phyloP scores from a whole-genome alignment of 1,139 yeast genomes.

The Saccharomycopsis hybrid region DNA sequence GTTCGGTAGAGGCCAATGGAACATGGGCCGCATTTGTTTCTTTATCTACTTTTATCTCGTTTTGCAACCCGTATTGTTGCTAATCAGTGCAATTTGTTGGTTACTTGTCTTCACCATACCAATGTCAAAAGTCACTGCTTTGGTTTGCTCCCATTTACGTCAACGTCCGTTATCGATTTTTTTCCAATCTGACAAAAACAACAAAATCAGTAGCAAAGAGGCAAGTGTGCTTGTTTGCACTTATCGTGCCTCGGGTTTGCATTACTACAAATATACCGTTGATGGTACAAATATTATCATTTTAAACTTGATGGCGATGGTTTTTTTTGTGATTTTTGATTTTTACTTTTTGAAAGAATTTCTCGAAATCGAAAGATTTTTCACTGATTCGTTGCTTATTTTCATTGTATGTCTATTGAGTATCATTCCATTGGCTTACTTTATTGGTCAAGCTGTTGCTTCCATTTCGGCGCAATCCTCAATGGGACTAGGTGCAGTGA shows the following conservation, averaged over 20 bases:
- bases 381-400: conserved; percentile 52
- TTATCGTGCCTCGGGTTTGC: conserved; percentile 84
- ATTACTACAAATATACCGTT: conserved; percentile 90
- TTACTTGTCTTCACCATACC: conserved; percentile 84
- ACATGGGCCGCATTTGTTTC: conserved; percentile 72
- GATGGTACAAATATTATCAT: conserved; percentile 95
- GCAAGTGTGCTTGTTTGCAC: conserved; percentile 64
- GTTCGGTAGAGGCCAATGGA: conserved; percentile 95
- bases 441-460: conserved; percentile 98
- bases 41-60: conserved; percentile 65
- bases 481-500: conserved; percentile 99
- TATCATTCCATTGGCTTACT: conserved; percentile 89
- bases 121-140: conserved; percentile 70
- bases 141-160: conserved; percentile 71
- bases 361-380: conserved; percentile 40
- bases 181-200: conserved; percentile 47
- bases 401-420: conserved; percentile 76
- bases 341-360: conserved; percentile 56
- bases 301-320: conserved; percentile 74
- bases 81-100: conserved; percentile 67
- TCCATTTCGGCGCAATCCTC: conserved; percentile 97
- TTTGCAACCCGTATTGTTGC: conserved; percentile 58
- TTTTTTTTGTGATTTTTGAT: conserved; percentile 76
- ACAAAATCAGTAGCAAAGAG: conserved; percentile 28
- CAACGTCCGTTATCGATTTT: conserved; percentile 85